Evolutionary conservation across 2,329 filamentous ascomycete species (phyloP), one percentile per base, ranked within the genome.

Genomic region (Atkinsonella hypoxylon): DNA sequence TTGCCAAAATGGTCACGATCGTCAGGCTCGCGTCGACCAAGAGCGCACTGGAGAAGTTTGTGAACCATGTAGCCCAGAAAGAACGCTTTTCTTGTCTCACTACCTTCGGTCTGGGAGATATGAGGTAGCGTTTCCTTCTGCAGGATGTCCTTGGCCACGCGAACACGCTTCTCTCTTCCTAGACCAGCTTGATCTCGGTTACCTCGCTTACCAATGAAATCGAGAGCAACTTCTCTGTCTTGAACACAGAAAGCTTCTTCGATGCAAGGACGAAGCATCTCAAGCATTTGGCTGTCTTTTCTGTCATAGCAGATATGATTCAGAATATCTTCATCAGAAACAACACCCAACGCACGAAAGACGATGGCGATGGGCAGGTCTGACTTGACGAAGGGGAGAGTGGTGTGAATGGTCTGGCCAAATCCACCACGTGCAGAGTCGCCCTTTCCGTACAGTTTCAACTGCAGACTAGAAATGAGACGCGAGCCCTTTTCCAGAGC

Each of bases 11-110:
- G 94, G 74, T 98, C 93, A 73, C 93, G 87, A 64, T 98, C 93
- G 62, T 98, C 93, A 26, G 89, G 89, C 64, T 97, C 93, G 55
- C 89, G 85, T 54, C 93, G 85, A 48, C 93, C 94, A 45, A 98
- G 78, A 50, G 90, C 88, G 64, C 90, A 95, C 67, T 96, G 91
- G 22, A 97, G 76, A 59, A 98, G 78, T 64, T 93, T 87, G 69
- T 98, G 91, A 45, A 97, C 88, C 91, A 98, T 98, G 70, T 98
- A 98, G 20, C 94, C 93, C 46, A 98, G 74, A 77, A 97, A 98
- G 70, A 95, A 98, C 2, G 94, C 93, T 66, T 98, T 98, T 53
- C 89, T 78, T 1, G 91, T 97, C 66, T 97, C 91, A 59, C 89
- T 94, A 30, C 93, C 93, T 67, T 96, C 89, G 54, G 80, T 83